phyloP scores from a whole-genome alignment of 169 alveolate genomes.

The Eimeria maxima region DNA sequence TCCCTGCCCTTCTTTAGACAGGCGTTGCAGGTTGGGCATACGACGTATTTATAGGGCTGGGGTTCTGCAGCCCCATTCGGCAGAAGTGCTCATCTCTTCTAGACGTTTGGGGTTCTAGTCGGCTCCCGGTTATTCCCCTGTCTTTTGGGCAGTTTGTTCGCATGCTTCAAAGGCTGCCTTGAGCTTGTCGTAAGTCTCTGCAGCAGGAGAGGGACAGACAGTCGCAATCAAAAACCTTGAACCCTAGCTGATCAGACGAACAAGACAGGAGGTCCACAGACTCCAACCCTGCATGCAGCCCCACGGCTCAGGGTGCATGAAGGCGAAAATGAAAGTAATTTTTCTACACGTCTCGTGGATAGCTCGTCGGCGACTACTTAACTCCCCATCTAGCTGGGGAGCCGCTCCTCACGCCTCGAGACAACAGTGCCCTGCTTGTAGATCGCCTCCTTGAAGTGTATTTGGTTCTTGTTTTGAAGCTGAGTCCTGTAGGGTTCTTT shows the following conservation, averaged over 20 bases:
- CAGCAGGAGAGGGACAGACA: neutral
- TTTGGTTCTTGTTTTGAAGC: slow-evolving; percentile 74
- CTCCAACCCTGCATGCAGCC: neutral
- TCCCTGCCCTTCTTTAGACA: neutral
- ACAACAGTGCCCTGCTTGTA: slow-evolving; percentile 79
- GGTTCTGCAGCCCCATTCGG: neutral
- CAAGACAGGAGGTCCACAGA: neutral
- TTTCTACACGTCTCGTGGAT: neutral
- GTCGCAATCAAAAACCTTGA: neutral
- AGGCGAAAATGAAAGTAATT: neutral
- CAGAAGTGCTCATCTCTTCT: neutral
- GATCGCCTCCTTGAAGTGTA: slow-evolving; percentile 76
- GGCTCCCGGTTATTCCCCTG: neutral
- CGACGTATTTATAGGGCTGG: neutral
- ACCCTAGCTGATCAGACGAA: neutral
- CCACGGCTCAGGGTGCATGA: neutral
- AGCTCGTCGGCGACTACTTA: neutral
- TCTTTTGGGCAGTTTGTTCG: slow-evolving; percentile 42
- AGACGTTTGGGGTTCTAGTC: neutral
- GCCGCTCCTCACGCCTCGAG: slow-evolving; percentile 67
- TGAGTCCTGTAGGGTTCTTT: slow-evolving; percentile 82
- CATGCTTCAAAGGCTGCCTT: slow-evolving; percentile 81
- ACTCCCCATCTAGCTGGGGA: neutral
- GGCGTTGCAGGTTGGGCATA: neutral
- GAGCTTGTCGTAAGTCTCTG: slow-evolving; percentile 82